Conservation (phyloP, 495 filamentous ascomycete genomes). For the Penicillium parvum region DNA sequence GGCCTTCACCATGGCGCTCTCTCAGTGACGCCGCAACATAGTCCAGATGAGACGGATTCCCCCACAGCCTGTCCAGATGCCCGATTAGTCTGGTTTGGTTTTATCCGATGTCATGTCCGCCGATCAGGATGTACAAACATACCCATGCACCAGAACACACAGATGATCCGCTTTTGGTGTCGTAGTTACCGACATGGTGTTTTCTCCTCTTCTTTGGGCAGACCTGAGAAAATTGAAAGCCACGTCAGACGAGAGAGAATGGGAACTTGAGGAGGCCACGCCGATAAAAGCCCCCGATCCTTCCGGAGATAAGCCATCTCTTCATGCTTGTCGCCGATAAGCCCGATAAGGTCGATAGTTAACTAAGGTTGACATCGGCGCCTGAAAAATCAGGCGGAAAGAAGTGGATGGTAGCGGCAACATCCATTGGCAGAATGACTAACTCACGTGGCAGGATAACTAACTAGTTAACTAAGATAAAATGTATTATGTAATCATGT, state of each 20-base stretch:
- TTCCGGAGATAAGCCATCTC: conserved; percentile 10
- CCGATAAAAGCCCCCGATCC: neutral
- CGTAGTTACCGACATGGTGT: conserved; percentile 5
- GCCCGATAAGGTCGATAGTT: too few relatives aligned
- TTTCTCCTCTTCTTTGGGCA: too few relatives aligned
- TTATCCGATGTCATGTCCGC: conserved; percentile 1
- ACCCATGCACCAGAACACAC: conserved; percentile 96
- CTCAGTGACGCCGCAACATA: conserved; percentile 65
- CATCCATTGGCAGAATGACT: too few relatives aligned
- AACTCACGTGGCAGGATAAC: neutral
- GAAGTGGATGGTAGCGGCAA: too few relatives aligned
- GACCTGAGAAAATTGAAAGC: too few relatives aligned
- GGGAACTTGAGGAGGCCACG: too few relatives aligned
- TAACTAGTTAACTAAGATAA: neutral
- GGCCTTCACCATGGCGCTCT: conserved; percentile 56
- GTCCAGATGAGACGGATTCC: conserved; percentile 79
- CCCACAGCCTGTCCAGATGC: conserved; percentile 65
- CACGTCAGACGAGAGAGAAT: too few relatives aligned
- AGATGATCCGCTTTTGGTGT: conserved; percentile 64
- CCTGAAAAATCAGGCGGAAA: too few relatives aligned
- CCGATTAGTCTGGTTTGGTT: conserved; percentile 7
- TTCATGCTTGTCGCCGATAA: neutral
- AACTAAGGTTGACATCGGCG: too few relatives aligned
- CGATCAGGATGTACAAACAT: conserved; percentile 21
- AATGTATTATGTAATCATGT: neutral